A percentile compares a stretch with the other conserved stretches of the same genome.
phyloP scores from a whole-genome alignment of 139 green algal species.

The Chlorella sp. region DNA sequence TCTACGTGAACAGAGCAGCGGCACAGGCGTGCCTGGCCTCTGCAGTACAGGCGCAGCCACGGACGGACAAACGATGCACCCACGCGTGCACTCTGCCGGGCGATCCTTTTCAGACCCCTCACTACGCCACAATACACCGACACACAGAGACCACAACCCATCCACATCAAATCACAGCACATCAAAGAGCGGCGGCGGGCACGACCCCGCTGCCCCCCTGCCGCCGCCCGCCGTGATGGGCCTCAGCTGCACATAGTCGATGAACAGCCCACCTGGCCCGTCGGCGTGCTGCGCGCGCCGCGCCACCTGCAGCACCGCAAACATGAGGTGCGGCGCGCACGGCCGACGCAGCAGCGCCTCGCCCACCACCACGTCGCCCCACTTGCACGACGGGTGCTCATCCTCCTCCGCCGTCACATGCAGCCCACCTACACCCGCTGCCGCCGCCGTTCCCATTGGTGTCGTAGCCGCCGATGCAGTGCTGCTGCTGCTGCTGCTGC shows the following conservation, averaged over 20 bases:
- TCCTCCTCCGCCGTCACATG: too few species aligned
- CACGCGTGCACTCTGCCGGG: not conserved
- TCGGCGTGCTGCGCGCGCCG: not conserved
- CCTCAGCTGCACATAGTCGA: slow-evolving; percentile 1
- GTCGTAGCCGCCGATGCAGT: too few species aligned
- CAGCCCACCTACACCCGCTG: too few species aligned
- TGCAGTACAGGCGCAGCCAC: too few species aligned
- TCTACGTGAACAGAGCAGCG: too few species aligned
- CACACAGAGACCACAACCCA: not conserved
- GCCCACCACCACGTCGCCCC: not conserved
- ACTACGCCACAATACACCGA: not conserved
- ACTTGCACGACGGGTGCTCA: too few species aligned
- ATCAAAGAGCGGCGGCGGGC: not conserved
- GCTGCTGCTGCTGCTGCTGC: too few species aligned
- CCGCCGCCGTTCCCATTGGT: too few species aligned
- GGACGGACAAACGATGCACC: too few species aligned
- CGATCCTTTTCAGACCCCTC: not conserved
- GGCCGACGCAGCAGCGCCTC: not conserved
- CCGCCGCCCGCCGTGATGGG: not conserved
- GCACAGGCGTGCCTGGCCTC: too few species aligned
- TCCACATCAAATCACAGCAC: not conserved
- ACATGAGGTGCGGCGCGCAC: not conserved
- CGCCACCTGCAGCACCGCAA: not conserved
- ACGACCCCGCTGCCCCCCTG: not conserved
- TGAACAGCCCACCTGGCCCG: not conserved